Base-by-base conservation (phyloP, 23 red algal species). In the Chondrus crispus region DNA sequence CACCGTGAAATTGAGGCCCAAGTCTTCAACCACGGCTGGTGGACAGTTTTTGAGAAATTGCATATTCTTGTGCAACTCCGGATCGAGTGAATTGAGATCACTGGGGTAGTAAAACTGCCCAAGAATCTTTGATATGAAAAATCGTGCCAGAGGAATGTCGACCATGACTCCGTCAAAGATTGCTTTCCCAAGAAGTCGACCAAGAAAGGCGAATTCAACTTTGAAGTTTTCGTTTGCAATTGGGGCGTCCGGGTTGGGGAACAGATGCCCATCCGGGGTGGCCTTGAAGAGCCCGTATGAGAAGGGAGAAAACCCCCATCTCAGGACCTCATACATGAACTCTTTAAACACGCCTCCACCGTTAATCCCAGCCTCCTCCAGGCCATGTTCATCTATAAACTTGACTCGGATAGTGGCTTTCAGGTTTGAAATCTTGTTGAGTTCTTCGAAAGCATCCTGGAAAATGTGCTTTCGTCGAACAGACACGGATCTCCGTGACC, bases 281-380 rank as follows among this genome's bases (percentile, higher is more conserved):
- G 62, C 94, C 48, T 93, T 85, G 64, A 99, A 96, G 24, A 99
- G 53, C 18, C 97, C 94, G 75, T 99, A 99, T 26, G 85, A 78
- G 36, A 88, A 95, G 0, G 97, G 97, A 35, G 97, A 99, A 26
- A 99, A 87, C 2, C 92, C 91, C 49, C 78, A 69, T 29, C 75
- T 64, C 5, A 99, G 39, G 20, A 99, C 85, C 46, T 99, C 75
- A 66, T 99, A 81, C 90, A 99, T 94, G 46, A 99, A 99, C 88
- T 99, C 97, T 39, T 99, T 99, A 85, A 96, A 99, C 1, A 99
- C 94, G 30, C 97, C 97, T 7, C 97, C 97, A 37, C 97, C 97
- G 70, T 99, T 94, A 76, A 99, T 96, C 43, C 97, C 97, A 0
- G 93, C 97, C 46, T 99, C 97, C 64, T 99, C 97, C 53, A 99